These are phyloP conservation scores for Pseudogymnoascus sp. DNA, from an alignment of 2,329 filamentous ascomycete genomes.

Conservation along the genomic window DNA sequence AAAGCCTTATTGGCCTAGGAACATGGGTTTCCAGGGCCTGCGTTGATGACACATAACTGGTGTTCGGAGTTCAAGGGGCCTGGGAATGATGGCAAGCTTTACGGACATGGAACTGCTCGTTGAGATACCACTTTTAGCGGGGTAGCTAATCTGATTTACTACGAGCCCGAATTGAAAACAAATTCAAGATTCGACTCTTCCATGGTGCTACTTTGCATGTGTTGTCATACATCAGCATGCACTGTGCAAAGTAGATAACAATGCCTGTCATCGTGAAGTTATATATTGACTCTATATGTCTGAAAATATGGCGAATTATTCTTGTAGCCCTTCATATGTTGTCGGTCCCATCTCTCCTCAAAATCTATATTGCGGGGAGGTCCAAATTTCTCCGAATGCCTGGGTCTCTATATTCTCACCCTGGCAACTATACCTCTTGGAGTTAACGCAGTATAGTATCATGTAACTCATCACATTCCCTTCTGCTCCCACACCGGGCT, in stretches of 20 bases:
- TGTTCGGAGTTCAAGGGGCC: neutral
- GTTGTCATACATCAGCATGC: neutral
- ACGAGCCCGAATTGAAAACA: neutral
- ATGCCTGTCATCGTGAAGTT: neutral
- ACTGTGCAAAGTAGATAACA: neutral
- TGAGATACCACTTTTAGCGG: neutral
- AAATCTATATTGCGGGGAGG: neutral
- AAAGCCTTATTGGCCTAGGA: neutral
- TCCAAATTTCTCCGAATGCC: neutral
- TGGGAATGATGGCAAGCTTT: neutral
- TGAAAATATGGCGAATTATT: neutral
- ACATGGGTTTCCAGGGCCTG: neutral
- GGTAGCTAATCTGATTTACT: neutral
- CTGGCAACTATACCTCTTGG: neutral
- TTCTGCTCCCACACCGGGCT: conserved; percentile 68
- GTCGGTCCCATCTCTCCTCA: neutral
- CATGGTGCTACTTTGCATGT: neutral
- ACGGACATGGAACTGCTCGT: neutral
- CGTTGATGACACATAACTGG: neutral
- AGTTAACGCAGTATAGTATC: neutral
- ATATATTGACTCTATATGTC: neutral
- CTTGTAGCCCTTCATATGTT: neutral
- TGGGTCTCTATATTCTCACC: neutral
- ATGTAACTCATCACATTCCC: conserved; percentile 29
- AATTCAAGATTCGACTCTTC: neutral